Evolutionary conservation across 345 rosid species (phyloP).

Genomic region (Moringa oleifera): DNA sequence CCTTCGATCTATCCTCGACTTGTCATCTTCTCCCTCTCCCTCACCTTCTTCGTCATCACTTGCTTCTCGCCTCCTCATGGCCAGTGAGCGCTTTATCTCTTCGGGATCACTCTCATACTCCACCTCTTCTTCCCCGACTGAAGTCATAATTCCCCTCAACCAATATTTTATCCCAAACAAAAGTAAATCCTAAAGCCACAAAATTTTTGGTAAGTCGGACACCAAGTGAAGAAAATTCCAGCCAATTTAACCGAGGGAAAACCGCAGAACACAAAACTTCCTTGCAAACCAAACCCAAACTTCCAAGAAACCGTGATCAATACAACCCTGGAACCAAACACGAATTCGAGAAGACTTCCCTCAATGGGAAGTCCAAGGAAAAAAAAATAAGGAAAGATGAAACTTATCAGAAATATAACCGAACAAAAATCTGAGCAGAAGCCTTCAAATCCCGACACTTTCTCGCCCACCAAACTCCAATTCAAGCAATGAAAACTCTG

Average conservation of each 20-base stretch:
- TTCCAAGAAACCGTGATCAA: neutral
- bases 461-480: neutral
- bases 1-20: constrained; percentile 29
- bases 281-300: constrained; percentile 12
- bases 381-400: neutral
- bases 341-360: neutral
- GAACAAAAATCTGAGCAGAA: neutral
- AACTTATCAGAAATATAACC: neutral
- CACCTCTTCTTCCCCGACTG: constrained; percentile 43
- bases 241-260: neutral
- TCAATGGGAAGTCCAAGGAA: too few relatives aligned
- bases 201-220: neutral
- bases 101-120: constrained; percentile 92
- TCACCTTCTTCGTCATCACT: constrained; percentile 86
- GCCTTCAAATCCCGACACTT: neutral
- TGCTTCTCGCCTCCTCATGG: constrained; percentile 72
- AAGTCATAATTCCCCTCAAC: constrained; percentile 35
- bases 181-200: neutral
- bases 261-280: constrained; percentile 1
- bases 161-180: neutral
- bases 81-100: constrained; percentile 62
- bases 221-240: neutral
- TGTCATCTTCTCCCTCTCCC: constrained; percentile 21
- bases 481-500: constrained; percentile 2
- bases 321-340: neutral